Percentiles rank a stretch among this genome's conserved stretches.
Evolutionary conservation across 2,329 filamentous ascomycete species (phyloP).

Genomic region (Didymella sp.): DNA sequence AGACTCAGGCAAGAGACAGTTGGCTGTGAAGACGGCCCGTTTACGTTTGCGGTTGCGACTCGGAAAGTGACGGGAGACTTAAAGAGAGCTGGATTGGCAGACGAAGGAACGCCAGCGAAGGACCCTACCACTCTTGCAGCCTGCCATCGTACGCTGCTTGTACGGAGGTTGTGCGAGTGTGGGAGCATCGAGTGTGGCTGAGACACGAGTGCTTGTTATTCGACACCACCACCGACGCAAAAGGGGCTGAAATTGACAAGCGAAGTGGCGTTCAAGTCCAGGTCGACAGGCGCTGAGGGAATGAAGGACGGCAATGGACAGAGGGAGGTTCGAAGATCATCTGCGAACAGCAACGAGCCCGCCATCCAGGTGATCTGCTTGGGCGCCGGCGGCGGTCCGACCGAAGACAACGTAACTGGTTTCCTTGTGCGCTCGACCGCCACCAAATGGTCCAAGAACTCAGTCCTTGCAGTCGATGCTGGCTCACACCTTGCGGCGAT

Average conservation of each 20-base stretch:
- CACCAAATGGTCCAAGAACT: constrained; percentile 80
- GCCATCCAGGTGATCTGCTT: constrained; percentile 59
- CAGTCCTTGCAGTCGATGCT: constrained; percentile 89
- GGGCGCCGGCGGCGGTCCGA: constrained; percentile 89
- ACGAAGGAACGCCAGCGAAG: background rate
- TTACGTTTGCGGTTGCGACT: background rate
- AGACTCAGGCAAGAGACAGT: background rate
- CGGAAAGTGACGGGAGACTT: background rate
- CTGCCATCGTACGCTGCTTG: background rate
- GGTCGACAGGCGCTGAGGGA: constrained; percentile 26
- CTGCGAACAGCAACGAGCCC: constrained; percentile 46
- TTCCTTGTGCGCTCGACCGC: constrained; percentile 84
- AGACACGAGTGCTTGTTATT: background rate
- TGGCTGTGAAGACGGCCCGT: constrained; percentile 2
- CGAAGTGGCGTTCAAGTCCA: background rate
- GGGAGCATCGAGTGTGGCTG: background rate
- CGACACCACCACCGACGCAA: background rate
- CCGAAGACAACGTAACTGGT: constrained; percentile 88
- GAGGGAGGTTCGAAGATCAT: constrained; percentile 46
- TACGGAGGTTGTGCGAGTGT: background rate
- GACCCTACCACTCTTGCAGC: background rate
- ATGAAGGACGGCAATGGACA: constrained; percentile 53
- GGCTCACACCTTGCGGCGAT: constrained; percentile 90
- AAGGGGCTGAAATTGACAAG: background rate
- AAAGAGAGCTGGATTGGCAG: background rate